Evolutionary conservation across 495 filamentous ascomycete genomes (phyloP).

Genomic region (Cairneyella variabilis): DNA sequence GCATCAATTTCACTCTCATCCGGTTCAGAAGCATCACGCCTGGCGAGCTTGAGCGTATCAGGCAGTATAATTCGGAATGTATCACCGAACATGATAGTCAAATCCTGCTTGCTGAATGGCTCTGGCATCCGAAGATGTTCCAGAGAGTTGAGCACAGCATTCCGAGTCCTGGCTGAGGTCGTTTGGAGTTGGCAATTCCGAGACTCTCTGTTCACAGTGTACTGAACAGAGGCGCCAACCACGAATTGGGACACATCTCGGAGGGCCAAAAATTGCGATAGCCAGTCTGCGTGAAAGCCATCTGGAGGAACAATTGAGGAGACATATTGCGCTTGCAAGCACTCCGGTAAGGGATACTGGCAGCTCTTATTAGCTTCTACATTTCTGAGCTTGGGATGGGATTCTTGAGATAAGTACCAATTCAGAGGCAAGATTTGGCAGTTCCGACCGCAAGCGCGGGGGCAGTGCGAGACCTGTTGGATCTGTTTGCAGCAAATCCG

Average conservation of each 20-base stretch:
- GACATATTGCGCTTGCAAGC: constrained; percentile 23
- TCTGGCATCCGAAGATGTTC: constrained; percentile 29
- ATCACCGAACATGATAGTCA: constrained; percentile 28
- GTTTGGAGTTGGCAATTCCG: constrained; percentile 30
- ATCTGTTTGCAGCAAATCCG: constrained; percentile 27
- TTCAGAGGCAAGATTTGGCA: constrained; percentile 32
- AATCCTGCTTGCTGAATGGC: constrained; percentile 25
- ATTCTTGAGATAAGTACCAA: constrained; percentile 21
- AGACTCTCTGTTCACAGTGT: constrained; percentile 31
- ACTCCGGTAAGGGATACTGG: constrained; percentile 24
- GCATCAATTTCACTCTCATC: constrained; percentile 36
- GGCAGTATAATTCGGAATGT: constrained; percentile 32
- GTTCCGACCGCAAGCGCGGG: constrained; percentile 23
- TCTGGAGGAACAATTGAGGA: constrained; percentile 24
- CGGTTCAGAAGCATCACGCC: constrained; percentile 12
- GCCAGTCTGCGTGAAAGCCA: constrained; percentile 26
- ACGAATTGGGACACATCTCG: constrained; percentile 34
- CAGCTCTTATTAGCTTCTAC: neutral
- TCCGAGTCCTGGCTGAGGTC: constrained; percentile 30
- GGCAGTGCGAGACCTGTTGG: constrained; percentile 31
- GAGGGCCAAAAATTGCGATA: constrained; percentile 31
- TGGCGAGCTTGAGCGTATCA: constrained; percentile 26
- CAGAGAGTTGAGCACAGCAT: constrained; percentile 31
- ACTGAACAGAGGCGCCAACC: constrained; percentile 34
- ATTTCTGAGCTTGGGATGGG: neutral